These are phyloP conservation scores for Raffaelea albimanens DNA, from an alignment of 2,329 filamentous ascomycete genomes.

Conservation along the genomic window DNA sequence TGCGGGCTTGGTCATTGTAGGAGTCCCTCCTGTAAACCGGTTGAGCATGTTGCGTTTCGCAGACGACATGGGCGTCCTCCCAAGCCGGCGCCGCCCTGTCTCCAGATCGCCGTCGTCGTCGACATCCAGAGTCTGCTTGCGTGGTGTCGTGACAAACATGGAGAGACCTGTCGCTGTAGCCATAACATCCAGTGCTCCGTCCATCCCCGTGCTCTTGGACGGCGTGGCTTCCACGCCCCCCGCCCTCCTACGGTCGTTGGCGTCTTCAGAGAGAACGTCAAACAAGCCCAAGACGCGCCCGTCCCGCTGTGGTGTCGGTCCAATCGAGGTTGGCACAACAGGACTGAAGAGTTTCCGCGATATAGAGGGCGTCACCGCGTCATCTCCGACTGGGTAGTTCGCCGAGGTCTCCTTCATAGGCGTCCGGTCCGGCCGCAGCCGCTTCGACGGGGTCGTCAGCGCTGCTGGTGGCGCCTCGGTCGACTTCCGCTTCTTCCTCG, in stretches of 20 bases:
- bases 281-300: constrained; percentile 70
- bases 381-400: too few relatives aligned
- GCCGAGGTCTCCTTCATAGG: too few relatives aligned
- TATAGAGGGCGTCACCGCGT: constrained; percentile 40
- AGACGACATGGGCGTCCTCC: constrained; percentile 42
- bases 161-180: constrained; percentile 16
- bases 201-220: constrained; percentile 25
- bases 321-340: constrained; percentile 50
- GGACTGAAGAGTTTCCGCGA: constrained; percentile 53
- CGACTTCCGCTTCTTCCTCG: constrained; percentile 18
- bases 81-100: constrained; percentile 22
- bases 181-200: constrained; percentile 18
- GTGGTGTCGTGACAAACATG: constrained; percentile 30
- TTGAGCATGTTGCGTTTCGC: constrained; percentile 54
- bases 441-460: constrained; percentile 34
- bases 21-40: constrained; percentile 17
- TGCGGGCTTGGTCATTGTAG: neutral
- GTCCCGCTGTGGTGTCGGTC: constrained; percentile 72
- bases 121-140: constrained; percentile 25
- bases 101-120: constrained; percentile 16
- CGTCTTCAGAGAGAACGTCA: constrained; percentile 51
- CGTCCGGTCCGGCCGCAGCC: neutral
- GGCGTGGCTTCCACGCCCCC: constrained; percentile 25
- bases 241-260: constrained; percentile 21
- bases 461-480: constrained; percentile 11